Conservation (phyloP, 306 rosid species). For the Amphicarpaea edgeworthii region DNA sequence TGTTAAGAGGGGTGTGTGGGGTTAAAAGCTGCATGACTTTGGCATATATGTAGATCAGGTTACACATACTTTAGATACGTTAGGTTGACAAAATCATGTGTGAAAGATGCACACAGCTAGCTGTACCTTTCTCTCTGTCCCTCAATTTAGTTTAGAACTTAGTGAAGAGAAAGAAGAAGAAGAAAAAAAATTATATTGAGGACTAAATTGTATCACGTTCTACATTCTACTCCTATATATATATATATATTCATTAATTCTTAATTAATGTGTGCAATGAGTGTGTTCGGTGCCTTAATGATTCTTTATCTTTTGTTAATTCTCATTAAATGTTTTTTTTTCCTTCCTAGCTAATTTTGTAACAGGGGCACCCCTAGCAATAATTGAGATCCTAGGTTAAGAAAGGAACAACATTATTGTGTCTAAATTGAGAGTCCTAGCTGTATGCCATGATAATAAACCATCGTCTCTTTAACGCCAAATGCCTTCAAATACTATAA, state of each 20-base stretch:
- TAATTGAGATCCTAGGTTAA: slow-evolving; percentile 62
- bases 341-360: slow-evolving; percentile 27
- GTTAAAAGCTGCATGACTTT: slow-evolving; percentile 45
- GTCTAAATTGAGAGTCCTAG: slow-evolving; percentile 49
- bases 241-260: too few species aligned
- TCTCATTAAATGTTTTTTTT: slow-evolving; percentile 13
- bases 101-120: slow-evolving; percentile 53
- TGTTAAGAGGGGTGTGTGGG: slow-evolving; percentile 51
- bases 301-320: slow-evolving; percentile 33
- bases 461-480: slow-evolving; percentile 51
- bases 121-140: slow-evolving; percentile 41
- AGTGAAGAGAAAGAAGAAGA: slow-evolving; percentile 23
- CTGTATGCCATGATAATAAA: slow-evolving; percentile 53
- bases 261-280: slow-evolving; percentile 47
- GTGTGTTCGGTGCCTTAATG: slow-evolving; percentile 47
- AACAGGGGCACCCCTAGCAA: slow-evolving; percentile 42
- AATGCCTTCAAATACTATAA: slow-evolving; percentile 46
- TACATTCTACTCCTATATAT: slow-evolving; percentile 6
- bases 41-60: slow-evolving; percentile 50
- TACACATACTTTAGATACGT: slow-evolving; percentile 47
- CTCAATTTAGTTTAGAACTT: slow-evolving; percentile 33
- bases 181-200: slow-evolving; percentile 34
- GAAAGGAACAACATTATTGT: slow-evolving; percentile 43
- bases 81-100: slow-evolving; percentile 54
- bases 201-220: not conserved